Conservation (phyloP, 139 green algal genomes). For the Chlamydomonas schloesseri region DNA sequence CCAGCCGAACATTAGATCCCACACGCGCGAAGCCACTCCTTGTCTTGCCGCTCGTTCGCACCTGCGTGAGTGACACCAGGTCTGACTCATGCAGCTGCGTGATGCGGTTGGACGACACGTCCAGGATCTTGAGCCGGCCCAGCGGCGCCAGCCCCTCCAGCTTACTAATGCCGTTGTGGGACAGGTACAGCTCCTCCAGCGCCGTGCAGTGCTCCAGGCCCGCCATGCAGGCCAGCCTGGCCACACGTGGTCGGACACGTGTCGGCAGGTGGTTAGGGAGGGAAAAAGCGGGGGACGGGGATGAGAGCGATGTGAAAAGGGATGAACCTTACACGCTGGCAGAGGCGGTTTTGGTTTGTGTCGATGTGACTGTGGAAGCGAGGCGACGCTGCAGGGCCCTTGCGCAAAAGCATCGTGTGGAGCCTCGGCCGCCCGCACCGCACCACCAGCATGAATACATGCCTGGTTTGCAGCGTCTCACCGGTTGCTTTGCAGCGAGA, state of each 20-base stretch:
- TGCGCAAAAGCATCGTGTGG: too few relatives aligned
- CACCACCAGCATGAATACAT: too few relatives aligned
- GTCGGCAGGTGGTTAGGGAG: too few relatives aligned
- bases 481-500: slow-evolving; percentile 75
- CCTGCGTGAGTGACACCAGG: slow-evolving; percentile 19
- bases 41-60: too few relatives aligned
- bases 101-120: slow-evolving; percentile 87
- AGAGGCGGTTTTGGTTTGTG: too few relatives aligned
- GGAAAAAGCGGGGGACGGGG: background rate
- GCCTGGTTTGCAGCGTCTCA: too few relatives aligned
- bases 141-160: slow-evolving; percentile 39
- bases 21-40: too few relatives aligned
- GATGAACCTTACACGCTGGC: background rate
- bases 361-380: too few relatives aligned
- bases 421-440: too few relatives aligned
- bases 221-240: slow-evolving; percentile 81
- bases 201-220: slow-evolving; percentile 78
- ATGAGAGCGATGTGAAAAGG: background rate
- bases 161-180: slow-evolving; percentile 88
- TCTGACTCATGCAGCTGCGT: slow-evolving; percentile 46
- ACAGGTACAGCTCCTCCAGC: slow-evolving; percentile 94
- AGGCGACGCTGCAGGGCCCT: too few relatives aligned
- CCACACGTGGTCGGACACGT: background rate
- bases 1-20: too few relatives aligned
- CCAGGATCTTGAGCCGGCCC: slow-evolving; percentile 80